These are phyloP conservation scores for Fusarium albidum DNA, from an alignment of 2,329 filamentous ascomycete species.

Conservation along the genomic window DNA sequence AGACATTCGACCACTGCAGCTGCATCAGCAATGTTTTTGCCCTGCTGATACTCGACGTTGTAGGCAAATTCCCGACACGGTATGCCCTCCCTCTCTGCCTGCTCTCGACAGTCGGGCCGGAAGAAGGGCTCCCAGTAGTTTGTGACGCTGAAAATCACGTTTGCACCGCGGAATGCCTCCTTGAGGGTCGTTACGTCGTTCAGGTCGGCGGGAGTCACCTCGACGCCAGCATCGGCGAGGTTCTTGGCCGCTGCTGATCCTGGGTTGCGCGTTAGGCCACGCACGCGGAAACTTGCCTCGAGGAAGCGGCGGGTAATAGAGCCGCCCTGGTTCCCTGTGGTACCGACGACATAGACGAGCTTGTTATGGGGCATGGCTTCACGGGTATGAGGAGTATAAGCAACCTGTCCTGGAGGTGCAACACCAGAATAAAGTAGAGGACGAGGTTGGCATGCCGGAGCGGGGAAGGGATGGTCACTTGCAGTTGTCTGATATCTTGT, in stretches of 20 bases:
- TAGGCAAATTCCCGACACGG: slow-evolving; percentile 55
- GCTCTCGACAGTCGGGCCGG: slow-evolving; percentile 50
- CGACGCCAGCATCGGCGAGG: slow-evolving; percentile 51
- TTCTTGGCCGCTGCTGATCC: slow-evolving; percentile 50
- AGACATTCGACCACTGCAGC: slow-evolving; percentile 54
- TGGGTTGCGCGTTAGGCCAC: slow-evolving; percentile 57
- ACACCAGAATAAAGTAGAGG: too few relatives aligned
- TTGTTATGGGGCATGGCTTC: slow-evolving; percentile 39
- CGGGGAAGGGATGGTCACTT: too few relatives aligned
- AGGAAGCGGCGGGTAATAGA: slow-evolving; percentile 59
- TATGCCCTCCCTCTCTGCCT: slow-evolving; percentile 49
- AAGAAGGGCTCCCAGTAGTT: slow-evolving; percentile 64
- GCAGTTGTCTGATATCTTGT: too few relatives aligned
- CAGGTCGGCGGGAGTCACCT: slow-evolving; percentile 55
- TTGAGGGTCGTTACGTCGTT: slow-evolving; percentile 51
- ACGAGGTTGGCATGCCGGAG: too few relatives aligned
- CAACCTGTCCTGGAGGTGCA: too few relatives aligned
- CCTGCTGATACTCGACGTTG: slow-evolving; percentile 53
- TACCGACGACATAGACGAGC: slow-evolving; percentile 55
- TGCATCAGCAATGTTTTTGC: slow-evolving; percentile 61
- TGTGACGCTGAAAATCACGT: slow-evolving; percentile 63
- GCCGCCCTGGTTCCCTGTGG: slow-evolving; percentile 61
- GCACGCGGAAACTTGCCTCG: slow-evolving; percentile 52
- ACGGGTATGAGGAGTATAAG: too few relatives aligned
- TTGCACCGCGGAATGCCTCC: slow-evolving; percentile 53